Percentiles rank a stretch among this genome's conserved stretches.
Conservation (phyloP, 768 basidiomycete genomes). For the Russula foetens region DNA sequence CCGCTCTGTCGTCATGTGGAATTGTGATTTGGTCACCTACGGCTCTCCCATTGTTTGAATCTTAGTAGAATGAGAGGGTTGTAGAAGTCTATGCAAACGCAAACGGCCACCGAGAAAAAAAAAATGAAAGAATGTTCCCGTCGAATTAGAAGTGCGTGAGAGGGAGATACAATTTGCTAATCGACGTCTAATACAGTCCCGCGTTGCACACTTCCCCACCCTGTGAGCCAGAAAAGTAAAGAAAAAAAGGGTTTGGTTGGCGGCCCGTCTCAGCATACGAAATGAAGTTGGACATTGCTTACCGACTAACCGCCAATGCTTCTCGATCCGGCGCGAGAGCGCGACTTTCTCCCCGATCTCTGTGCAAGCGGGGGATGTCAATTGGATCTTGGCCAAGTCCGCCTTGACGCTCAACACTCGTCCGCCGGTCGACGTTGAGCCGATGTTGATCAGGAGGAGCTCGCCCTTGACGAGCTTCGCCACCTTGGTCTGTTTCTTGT, state of each 20-base stretch:
- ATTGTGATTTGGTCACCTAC: too few species aligned
- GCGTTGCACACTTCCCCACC: conserved; percentile 76
- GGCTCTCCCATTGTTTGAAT: neutral
- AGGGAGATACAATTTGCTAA: conserved; percentile 26
- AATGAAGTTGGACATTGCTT: conserved; percentile 28
- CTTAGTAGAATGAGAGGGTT: neutral
- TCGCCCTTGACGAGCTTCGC: conserved; percentile 88
- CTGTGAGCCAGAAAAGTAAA: conserved; percentile 23
- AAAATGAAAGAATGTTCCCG: too few species aligned
- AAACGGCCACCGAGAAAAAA: too few species aligned
- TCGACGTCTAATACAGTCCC: conserved; percentile 79
- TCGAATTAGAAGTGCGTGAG: neutral
- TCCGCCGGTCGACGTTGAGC: conserved; percentile 94
- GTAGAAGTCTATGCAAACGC: too few species aligned
- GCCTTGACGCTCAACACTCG: conserved; percentile 91
- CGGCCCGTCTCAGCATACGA: too few species aligned
- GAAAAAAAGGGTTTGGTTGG: neutral
- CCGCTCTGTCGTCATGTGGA: neutral
- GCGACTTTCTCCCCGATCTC: conserved; percentile 98
- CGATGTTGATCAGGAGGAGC: conserved; percentile 93
- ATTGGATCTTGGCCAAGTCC: conserved; percentile 87
- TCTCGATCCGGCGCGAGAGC: conserved; percentile 88
- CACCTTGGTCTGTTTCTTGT: conserved; percentile 97
- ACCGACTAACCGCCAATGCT: conserved; percentile 97
- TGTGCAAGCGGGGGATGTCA: conserved; percentile 93